Conservation (phyloP, 1,139 yeast genomes). For the Diutina ranongensis region DNA sequence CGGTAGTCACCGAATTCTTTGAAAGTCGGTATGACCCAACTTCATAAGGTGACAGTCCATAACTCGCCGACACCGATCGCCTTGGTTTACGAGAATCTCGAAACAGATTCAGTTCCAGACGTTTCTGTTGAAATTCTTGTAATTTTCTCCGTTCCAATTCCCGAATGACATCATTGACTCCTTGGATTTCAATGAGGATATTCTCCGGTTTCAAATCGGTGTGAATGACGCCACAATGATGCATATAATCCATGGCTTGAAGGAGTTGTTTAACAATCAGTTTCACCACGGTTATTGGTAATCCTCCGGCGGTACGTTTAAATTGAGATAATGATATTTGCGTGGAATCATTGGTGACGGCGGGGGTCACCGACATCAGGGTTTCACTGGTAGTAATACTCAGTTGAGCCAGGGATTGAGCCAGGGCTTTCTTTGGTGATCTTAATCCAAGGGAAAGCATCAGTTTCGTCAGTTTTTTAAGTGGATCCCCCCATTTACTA, state of each 20-base stretch:
- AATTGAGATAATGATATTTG: not conserved
- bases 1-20: not conserved
- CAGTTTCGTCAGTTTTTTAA: conserved; percentile 3
- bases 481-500: conserved; percentile 2
- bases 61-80: not conserved
- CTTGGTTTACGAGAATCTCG: not conserved
- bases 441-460: conserved; percentile 1
- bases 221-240: conserved; percentile 23
- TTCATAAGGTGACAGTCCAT: not conserved
- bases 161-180: not conserved
- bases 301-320: conserved; percentile 33
- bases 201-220: conserved; percentile 6
- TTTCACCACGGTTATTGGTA: conserved; percentile 64
- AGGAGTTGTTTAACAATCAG: conserved; percentile 73
- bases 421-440: not conserved
- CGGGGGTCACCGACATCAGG: not conserved
- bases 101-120: conserved; percentile 3
- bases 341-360: not conserved
- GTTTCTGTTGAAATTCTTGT: not conserved
- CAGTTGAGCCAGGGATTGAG: not conserved
- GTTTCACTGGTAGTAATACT: not conserved
- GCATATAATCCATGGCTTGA: conserved; percentile 59
- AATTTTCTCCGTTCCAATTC: not conserved
- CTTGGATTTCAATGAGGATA: conserved; percentile 3
- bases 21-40: conserved; percentile 1